A percentile compares a stretch with the other conserved stretches of the same genome.
These are phyloP conservation scores for Helianthus tuberosus DNA, from an alignment of 129 eudicot genomes.

Conservation along the genomic window DNA sequence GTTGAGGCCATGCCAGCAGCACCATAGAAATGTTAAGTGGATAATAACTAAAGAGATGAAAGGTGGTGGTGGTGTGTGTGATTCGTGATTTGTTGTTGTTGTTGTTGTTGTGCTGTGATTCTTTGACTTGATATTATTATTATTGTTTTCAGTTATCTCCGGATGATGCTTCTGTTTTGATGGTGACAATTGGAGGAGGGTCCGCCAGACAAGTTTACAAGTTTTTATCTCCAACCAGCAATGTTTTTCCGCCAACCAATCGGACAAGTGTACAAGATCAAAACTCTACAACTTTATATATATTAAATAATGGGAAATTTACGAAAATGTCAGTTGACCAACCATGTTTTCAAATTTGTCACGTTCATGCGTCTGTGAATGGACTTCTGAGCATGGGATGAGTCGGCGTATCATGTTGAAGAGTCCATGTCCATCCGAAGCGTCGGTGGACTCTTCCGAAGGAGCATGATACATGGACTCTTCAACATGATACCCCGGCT, in stretches of 20 bases:
- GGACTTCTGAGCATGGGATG: no score
- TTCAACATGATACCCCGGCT: no score
- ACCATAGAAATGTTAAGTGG: constrained; percentile 35
- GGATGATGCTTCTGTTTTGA: background rate
- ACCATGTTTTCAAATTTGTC: no score
- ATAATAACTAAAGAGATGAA: constrained; percentile 34
- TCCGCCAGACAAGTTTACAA: constrained; percentile 36
- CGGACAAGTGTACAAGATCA: background rate
- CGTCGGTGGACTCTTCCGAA: no score
- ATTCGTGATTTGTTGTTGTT: no score
- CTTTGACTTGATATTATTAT: constrained; percentile 26
- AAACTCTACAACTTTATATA: no score
- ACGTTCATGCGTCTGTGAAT: no score
- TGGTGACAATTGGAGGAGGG: constrained; percentile 29
- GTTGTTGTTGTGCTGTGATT: constrained; percentile 8
- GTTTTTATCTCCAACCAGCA: constrained; percentile 15
- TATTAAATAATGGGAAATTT: no score
- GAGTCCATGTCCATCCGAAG: no score
- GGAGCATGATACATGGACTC: no score
- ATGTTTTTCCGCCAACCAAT: background rate
- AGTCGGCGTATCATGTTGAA: no score
- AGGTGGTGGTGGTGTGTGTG: constrained; percentile 28
- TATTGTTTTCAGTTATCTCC: constrained; percentile 10
- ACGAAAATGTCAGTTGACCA: no score
- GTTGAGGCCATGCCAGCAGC: constrained; percentile 39